Evolutionary conservation across 2,329 filamentous ascomycete genomes (phyloP).

Genomic region (Fusarium torulosum): DNA sequence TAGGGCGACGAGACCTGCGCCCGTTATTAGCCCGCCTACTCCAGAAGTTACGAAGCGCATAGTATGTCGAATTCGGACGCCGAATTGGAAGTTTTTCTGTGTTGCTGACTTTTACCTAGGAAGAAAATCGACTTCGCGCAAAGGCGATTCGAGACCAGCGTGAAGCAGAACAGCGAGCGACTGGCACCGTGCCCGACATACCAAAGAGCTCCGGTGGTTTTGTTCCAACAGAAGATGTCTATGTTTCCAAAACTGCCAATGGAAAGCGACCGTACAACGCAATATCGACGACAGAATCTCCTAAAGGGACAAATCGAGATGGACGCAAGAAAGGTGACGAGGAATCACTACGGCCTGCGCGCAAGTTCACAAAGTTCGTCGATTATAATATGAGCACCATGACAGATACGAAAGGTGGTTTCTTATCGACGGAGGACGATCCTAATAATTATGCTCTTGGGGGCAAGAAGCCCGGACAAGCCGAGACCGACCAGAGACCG

Average conservation of each 20-base stretch:
- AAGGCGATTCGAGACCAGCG: constrained; percentile 85
- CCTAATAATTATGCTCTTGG: constrained; percentile 83
- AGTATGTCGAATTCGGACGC: constrained; percentile 53
- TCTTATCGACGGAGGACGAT: constrained; percentile 91
- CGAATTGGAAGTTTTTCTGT: rapidly evolving
- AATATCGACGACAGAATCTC: constrained; percentile 63
- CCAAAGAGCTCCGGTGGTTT: constrained; percentile 75
- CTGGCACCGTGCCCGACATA: constrained; percentile 57
- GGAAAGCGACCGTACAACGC: constrained; percentile 78
- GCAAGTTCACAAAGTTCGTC: constrained; percentile 93
- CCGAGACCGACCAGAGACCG: constrained; percentile 72
- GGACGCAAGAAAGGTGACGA: constrained; percentile 66
- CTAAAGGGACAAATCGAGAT: constrained; percentile 75
- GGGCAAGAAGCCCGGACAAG: constrained; percentile 55
- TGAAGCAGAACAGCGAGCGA: constrained; percentile 70
- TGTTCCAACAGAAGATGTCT: constrained; percentile 74
- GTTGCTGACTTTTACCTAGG: constrained; percentile 62
- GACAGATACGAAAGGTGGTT: constrained; percentile 97
- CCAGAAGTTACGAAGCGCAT: constrained; percentile 68
- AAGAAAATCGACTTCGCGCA: constrained; percentile 87
- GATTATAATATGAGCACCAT: constrained; percentile 99
- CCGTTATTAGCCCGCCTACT: constrained; percentile 61
- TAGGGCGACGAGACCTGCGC: constrained; percentile 49
- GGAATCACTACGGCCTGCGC: constrained; percentile 75
- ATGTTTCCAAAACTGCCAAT: constrained; percentile 59